A percentile compares a stretch with the other conserved stretches of the same genome.
phyloP scores from a whole-genome alignment of 164 flowering plant genomes.

The Paratinospora sagittata region DNA sequence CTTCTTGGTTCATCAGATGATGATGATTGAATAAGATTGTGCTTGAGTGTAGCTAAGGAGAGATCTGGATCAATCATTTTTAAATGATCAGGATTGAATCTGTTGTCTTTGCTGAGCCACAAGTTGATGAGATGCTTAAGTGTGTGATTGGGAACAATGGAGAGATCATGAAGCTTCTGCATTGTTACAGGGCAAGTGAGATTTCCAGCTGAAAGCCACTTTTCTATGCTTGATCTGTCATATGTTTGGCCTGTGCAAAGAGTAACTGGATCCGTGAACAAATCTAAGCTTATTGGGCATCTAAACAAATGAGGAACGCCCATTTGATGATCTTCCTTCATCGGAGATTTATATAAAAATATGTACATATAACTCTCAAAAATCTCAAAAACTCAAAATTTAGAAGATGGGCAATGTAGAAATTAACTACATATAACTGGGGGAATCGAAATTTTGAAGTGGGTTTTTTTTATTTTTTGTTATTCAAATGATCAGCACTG shows the following conservation, averaged over 20 bases:
- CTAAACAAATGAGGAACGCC: slow-evolving; percentile 50
- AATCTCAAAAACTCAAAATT: no score
- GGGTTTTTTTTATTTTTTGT: no score
- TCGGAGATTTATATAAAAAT: no score
- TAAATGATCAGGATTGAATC: slow-evolving; percentile 17
- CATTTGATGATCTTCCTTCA: slow-evolving; percentile 34
- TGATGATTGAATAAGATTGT: no score
- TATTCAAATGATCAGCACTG: background rate
- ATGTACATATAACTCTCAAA: no score
- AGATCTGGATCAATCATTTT: slow-evolving; percentile 15
- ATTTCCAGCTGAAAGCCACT: slow-evolving; percentile 65
- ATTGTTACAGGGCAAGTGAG: slow-evolving; percentile 81
- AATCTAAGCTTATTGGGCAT: slow-evolving; percentile 73
- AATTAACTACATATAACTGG: no score
- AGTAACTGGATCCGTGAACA: slow-evolving; percentile 75
- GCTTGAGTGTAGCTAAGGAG: slow-evolving; percentile 32
- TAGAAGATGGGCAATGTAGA: no score
- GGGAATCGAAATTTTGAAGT: no score
- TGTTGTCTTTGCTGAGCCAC: slow-evolving; percentile 35
- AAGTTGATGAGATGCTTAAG: slow-evolving; percentile 59
- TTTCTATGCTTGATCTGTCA: slow-evolving; percentile 61
- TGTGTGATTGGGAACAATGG: slow-evolving; percentile 68
- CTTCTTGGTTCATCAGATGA: slow-evolving; percentile 26
- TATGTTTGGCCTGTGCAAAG: slow-evolving; percentile 78
- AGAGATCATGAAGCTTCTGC: slow-evolving; percentile 64